Conservation (phyloP, 768 basidiomycete genomes). For the Leccinum subtestaceum region DNA sequence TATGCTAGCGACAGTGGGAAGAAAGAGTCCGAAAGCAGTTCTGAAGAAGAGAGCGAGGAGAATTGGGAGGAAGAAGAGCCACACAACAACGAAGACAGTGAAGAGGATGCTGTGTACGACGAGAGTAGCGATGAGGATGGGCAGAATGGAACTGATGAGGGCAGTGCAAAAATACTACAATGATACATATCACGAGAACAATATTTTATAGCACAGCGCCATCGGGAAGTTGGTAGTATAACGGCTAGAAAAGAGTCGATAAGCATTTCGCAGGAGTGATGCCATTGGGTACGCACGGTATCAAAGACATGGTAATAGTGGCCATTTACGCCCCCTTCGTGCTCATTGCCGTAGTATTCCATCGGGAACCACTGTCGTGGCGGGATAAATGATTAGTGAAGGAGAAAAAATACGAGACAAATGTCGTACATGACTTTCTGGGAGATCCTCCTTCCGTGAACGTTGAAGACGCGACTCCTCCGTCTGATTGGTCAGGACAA, state of each 20-base stretch:
- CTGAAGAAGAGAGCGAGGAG: constrained; percentile 35
- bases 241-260: constrained; percentile 34
- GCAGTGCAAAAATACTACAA: constrained; percentile 9
- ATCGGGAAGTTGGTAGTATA: constrained; percentile 52
- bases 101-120: constrained; percentile 24
- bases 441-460: constrained; percentile 62
- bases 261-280: neutral
- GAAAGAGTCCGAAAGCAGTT: constrained; percentile 32
- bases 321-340: constrained; percentile 58
- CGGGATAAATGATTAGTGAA: constrained; percentile 1
- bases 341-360: constrained; percentile 59
- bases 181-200: constrained; percentile 2
- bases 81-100: constrained; percentile 29
- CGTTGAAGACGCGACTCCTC: constrained; percentile 64
- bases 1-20: constrained; percentile 49
- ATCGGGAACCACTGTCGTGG: constrained; percentile 68
- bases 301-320: constrained; percentile 78
- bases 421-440: constrained; percentile 56
- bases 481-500: constrained; percentile 53
- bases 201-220: constrained; percentile 37
- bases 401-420: neutral
- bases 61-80: constrained; percentile 24
- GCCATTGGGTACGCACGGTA: constrained; percentile 44
- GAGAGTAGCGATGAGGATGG: constrained; percentile 19
- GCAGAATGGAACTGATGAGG: constrained; percentile 20